Conservation (phyloP, 1,139 yeast species). For the Lodderomyces beijingensis region DNA sequence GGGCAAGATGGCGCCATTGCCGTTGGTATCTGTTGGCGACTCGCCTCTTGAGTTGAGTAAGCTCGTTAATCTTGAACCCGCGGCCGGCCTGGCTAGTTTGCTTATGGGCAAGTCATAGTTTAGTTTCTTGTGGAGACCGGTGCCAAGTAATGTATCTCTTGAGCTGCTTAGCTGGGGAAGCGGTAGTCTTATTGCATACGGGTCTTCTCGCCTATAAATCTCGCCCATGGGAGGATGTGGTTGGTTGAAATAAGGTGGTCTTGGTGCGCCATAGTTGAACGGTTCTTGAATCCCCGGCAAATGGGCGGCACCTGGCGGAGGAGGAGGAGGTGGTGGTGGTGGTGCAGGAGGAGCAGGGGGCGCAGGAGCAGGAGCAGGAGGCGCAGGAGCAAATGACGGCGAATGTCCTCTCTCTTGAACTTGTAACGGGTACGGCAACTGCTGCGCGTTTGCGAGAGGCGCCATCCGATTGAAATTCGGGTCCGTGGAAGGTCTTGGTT, state of each 20-base stretch:
- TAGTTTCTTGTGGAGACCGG: constrained; percentile 1
- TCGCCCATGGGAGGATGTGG: no score
- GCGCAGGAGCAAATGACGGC: neutral
- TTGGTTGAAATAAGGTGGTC: no score
- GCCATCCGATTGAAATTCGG: no score
- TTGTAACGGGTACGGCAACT: no score
- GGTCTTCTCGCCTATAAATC: neutral
- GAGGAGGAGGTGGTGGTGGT: constrained; percentile 1
- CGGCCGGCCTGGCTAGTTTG: neutral
- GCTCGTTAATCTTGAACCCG: neutral
- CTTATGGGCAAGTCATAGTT: neutral
- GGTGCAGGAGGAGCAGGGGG: no score
- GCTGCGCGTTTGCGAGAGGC: no score
- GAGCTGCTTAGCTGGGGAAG: neutral
- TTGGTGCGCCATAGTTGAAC: no score
- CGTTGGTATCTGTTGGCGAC: constrained; percentile 2
- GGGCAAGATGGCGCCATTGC: no score
- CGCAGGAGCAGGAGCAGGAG: constrained; percentile 1
- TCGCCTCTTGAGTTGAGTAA: constrained; percentile 3
- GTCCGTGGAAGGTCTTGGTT: no score
- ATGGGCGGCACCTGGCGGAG: no score
- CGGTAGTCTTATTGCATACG: neutral
- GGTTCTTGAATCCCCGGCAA: no score
- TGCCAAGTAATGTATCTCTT: neutral
- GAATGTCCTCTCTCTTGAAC: no score